phyloP scores from a whole-genome alignment of 768 basidiomycete species.

The Cystofilobasidium ferigula region DNA sequence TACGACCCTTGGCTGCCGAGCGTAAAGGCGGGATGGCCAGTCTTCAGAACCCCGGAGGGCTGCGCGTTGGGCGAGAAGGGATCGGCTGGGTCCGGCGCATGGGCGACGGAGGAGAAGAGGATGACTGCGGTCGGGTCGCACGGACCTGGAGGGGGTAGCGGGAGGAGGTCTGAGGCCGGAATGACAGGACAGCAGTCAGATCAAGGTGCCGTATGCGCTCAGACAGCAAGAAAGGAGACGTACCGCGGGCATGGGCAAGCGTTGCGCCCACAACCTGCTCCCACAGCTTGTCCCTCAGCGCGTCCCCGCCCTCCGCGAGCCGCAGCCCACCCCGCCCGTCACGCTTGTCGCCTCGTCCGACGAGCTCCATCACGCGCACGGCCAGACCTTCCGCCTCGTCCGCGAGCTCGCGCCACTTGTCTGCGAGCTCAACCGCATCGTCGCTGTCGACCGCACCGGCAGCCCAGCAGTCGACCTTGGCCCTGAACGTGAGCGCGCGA shows the following conservation, averaged over 20 bases:
- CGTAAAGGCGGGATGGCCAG: background rate
- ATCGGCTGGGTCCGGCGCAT: constrained; percentile 1
- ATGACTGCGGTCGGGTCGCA: background rate
- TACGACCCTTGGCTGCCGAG: constrained; percentile 5
- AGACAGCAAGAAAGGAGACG: background rate
- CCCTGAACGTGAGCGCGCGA: background rate
- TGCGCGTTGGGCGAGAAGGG: background rate
- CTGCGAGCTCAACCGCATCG: background rate
- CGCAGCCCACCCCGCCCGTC: background rate
- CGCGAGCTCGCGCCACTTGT: background rate
- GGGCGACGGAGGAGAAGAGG: background rate
- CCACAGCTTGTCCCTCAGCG: background rate
- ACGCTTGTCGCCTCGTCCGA: background rate
- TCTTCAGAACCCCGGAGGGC: background rate
- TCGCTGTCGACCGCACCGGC: background rate
- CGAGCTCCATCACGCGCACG: background rate
- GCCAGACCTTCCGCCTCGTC: background rate
- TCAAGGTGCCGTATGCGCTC: too few species aligned
- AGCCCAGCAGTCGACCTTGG: background rate
- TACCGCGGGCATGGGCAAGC: background rate
- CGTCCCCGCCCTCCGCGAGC: background rate
- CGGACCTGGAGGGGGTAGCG: background rate
- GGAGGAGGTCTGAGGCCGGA: background rate
- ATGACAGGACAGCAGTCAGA: background rate
- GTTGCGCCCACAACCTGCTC: background rate